Evolutionary conservation across 768 basidiomycete species (phyloP).

Genomic region (Lepiota brunneoincarnata): DNA sequence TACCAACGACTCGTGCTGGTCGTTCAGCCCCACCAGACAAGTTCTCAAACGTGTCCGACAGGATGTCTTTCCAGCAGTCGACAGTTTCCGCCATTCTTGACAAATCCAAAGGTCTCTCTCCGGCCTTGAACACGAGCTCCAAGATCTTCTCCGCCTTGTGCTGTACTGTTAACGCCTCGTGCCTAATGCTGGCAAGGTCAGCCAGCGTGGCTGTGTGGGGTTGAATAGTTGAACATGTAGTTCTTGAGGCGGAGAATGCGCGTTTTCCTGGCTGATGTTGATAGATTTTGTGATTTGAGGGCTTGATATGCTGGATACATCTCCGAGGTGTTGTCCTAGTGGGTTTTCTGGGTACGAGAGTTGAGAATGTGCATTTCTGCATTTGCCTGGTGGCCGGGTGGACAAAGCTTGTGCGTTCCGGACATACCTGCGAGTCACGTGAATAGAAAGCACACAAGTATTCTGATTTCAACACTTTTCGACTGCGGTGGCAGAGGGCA

Average conservation of each 20-base stretch:
- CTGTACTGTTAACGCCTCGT: slow-evolving; percentile 42
- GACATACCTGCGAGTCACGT: not conserved
- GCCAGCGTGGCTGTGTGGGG: not conserved
- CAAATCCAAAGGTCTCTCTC: slow-evolving; percentile 10
- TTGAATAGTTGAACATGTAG: not conserved
- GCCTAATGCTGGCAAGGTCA: not conserved
- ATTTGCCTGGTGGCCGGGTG: slow-evolving; percentile 1
- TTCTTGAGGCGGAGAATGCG: not conserved
- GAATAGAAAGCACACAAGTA: too few relatives aligned
- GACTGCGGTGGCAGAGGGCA: too few relatives aligned
- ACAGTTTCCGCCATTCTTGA: slow-evolving; percentile 26
- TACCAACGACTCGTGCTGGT: slow-evolving; percentile 48
- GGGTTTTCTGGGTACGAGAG: not conserved
- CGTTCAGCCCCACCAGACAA: slow-evolving; percentile 27
- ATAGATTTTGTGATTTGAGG: not conserved
- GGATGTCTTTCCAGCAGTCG: slow-evolving; percentile 45
- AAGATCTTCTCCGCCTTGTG: slow-evolving; percentile 47
- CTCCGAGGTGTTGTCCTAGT: not conserved
- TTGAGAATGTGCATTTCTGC: slow-evolving; percentile 4
- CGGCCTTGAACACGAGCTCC: slow-evolving; percentile 36
- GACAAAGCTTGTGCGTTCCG: too few relatives aligned
- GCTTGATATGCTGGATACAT: not conserved
- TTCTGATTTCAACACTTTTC: too few relatives aligned
- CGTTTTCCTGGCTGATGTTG: not conserved
- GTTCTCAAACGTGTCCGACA: slow-evolving; percentile 33